Percentiles rank a stretch among this genome's conserved stretches.
phyloP scores from a whole-genome alignment of 352 stramenopile genomes.

The Globisporangium cylindrosporum region DNA sequence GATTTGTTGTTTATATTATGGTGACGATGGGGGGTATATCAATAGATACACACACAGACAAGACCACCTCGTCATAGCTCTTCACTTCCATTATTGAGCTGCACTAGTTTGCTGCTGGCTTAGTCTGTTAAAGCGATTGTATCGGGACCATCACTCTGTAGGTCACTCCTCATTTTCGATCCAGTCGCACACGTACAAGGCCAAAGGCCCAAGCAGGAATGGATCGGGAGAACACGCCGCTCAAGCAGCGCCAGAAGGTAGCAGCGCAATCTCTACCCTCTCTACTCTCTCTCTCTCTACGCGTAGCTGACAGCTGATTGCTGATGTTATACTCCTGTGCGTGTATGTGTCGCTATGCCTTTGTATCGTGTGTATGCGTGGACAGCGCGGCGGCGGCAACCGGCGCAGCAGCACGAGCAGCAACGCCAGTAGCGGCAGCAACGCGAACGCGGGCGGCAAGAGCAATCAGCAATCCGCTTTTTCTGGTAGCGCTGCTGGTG shows the following conservation, averaged over 20 bases:
- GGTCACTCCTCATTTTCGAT: neutral
- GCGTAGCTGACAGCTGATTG: neutral
- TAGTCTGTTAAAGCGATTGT: neutral
- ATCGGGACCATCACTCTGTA: slow-evolving; percentile 5
- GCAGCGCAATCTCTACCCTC: neutral
- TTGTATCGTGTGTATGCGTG: neutral
- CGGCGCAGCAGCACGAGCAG: slow-evolving; percentile 21
- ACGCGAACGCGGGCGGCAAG: neutral
- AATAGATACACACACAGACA: neutral
- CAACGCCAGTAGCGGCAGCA: slow-evolving; percentile 11
- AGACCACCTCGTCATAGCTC: neutral
- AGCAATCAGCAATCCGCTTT: neutral
- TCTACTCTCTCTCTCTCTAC: neutral
- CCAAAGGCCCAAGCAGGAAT: slow-evolving; percentile 20
- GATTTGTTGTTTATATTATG: neutral
- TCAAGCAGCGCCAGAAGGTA: slow-evolving; percentile 79
- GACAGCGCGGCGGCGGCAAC: slow-evolving; percentile 27
- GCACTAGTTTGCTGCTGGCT: neutral
- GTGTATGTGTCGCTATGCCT: neutral
- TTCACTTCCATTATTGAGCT: neutral
- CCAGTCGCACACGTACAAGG: neutral
- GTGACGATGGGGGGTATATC: neutral
- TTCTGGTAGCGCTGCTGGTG: neutral
- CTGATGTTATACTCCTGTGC: neutral
- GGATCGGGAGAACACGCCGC: slow-evolving; percentile 70